phyloP scores from a whole-genome alignment of 192 early-diverging fungal genomes.

The Linnemannia elongata region DNA sequence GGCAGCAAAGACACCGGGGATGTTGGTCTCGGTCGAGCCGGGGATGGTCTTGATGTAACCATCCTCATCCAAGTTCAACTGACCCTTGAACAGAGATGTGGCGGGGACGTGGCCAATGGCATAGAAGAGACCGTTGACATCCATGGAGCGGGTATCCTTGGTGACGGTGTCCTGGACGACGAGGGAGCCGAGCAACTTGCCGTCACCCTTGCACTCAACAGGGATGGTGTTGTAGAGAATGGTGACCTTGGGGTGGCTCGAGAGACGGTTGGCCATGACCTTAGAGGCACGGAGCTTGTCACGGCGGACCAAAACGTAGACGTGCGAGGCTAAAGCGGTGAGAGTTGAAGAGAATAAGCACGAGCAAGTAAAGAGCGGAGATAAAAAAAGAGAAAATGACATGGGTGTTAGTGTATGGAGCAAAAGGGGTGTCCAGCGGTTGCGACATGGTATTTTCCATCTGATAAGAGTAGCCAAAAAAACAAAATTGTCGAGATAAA shows the following conservation, averaged over 20 bases:
- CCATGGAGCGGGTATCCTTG: constrained; percentile 72
- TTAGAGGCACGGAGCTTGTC: constrained; percentile 97
- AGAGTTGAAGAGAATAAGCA: constrained; percentile 26
- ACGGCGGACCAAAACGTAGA: constrained; percentile 94
- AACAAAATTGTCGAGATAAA: not conserved
- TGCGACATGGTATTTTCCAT: not conserved
- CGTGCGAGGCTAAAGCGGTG: constrained; percentile 78
- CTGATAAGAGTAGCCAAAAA: not conserved
- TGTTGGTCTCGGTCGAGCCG: constrained; percentile 85
- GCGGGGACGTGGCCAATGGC: constrained; percentile 98
- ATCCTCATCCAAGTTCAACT: constrained; percentile 86
- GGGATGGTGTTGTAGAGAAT: constrained; percentile 93
- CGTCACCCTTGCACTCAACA: constrained; percentile 89
- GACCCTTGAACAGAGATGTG: constrained; percentile 78
- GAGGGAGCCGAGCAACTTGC: constrained; percentile 79
- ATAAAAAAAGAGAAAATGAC: constrained; percentile 20
- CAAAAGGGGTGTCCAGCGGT: not conserved
- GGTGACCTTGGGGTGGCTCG: constrained; percentile 91
- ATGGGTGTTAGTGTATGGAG: not conserved
- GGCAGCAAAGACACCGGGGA: constrained; percentile 95
- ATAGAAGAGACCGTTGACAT: constrained; percentile 95
- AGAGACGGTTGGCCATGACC: constrained; percentile 94
- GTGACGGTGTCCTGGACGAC: constrained; percentile 85
- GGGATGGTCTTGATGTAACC: constrained; percentile 91
- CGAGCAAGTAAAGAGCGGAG: not conserved